These are phyloP conservation scores for Guillardia theta DNA, from an alignment of 78 protist genomes.

Conservation along the genomic window DNA sequence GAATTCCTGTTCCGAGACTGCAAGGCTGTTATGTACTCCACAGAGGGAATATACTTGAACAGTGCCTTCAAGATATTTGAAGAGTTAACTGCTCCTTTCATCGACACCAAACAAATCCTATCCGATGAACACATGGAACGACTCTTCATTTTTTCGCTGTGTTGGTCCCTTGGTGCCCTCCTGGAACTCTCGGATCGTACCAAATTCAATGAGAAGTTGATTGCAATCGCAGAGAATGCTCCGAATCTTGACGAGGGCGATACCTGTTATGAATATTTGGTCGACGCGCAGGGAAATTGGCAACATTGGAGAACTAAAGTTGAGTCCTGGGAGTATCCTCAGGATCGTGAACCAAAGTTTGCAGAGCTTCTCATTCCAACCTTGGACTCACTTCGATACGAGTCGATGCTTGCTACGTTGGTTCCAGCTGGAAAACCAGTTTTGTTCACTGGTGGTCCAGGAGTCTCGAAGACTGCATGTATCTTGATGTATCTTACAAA, in stretches of 20 bases:
- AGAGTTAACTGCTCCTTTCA: slow-evolving; percentile 48
- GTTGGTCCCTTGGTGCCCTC: slow-evolving; percentile 80
- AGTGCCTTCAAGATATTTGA: slow-evolving; percentile 5
- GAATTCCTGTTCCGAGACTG: not conserved
- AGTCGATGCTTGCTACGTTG: slow-evolving; percentile 46
- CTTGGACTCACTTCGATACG: slow-evolving; percentile 66
- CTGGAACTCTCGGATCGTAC: slow-evolving; percentile 74
- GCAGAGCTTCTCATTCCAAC: slow-evolving; percentile 78
- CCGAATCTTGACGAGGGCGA: slow-evolving; percentile 13
- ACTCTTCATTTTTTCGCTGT: slow-evolving; percentile 58
- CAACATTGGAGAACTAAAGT: slow-evolving; percentile 57
- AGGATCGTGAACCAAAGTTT: slow-evolving; percentile 51
- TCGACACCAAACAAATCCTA: not conserved
- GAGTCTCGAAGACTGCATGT: slow-evolving; percentile 85
- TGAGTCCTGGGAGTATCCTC: slow-evolving; percentile 56
- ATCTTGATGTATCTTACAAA: slow-evolving; percentile 44
- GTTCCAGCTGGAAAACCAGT: not conserved
- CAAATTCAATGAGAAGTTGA: slow-evolving; percentile 40
- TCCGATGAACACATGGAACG: slow-evolving; percentile 47
- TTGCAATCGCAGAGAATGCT: not conserved
- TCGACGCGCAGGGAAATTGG: slow-evolving; percentile 69
- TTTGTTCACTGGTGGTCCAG: slow-evolving; percentile 82
- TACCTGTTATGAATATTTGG: slow-evolving; percentile 73
- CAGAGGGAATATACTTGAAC: not conserved
- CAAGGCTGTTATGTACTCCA: not conserved